Evolutionary conservation across 148 eudicot genomes (phyloP).

Genomic region (Persicaria maculosa): DNA sequence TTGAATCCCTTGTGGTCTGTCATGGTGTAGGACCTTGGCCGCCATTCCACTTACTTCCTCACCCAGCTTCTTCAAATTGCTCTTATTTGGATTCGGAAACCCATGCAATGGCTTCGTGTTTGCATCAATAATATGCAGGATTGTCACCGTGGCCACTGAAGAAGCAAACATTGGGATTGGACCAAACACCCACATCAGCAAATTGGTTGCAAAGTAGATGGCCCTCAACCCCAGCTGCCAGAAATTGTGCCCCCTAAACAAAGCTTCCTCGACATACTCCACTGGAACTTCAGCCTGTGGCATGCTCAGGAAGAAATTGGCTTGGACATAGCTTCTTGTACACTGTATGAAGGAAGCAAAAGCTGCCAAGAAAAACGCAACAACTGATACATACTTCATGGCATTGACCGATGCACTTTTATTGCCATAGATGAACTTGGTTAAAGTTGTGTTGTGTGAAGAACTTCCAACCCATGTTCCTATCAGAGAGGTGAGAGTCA

Average conservation of each 20-base stretch:
- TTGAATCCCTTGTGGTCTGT: not conserved
- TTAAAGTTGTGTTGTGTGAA: conserved; percentile 17
- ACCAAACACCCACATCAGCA: conserved; percentile 45
- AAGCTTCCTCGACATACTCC: conserved; percentile 27
- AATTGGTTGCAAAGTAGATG: conserved; percentile 36
- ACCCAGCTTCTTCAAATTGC: not conserved
- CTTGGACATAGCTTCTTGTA: conserved; percentile 39
- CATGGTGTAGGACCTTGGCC: conserved; percentile 12
- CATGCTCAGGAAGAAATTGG: conserved; percentile 55
- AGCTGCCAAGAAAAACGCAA: conserved; percentile 47
- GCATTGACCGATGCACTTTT: conserved; percentile 25
- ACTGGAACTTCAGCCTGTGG: conserved; percentile 43
- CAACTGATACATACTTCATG: conserved; percentile 37
- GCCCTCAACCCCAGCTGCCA: conserved; percentile 46
- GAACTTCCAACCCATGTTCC: conserved; percentile 60
- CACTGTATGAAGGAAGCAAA: conserved; percentile 52
- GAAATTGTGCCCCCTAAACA: conserved; percentile 36
- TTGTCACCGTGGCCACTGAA: conserved; percentile 18
- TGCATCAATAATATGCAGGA: conserved; percentile 30
- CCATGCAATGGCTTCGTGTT: conserved; percentile 24
- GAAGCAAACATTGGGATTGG: conserved; percentile 47
- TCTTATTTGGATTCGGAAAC: conserved; percentile 7
- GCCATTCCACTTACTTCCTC: conserved; percentile 3
- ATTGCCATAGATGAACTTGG: conserved; percentile 45
- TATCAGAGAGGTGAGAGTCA: conserved; percentile 52